Base-by-base conservation (phyloP, 208 protist species). In the Trypanosoma boissoni region DNA sequence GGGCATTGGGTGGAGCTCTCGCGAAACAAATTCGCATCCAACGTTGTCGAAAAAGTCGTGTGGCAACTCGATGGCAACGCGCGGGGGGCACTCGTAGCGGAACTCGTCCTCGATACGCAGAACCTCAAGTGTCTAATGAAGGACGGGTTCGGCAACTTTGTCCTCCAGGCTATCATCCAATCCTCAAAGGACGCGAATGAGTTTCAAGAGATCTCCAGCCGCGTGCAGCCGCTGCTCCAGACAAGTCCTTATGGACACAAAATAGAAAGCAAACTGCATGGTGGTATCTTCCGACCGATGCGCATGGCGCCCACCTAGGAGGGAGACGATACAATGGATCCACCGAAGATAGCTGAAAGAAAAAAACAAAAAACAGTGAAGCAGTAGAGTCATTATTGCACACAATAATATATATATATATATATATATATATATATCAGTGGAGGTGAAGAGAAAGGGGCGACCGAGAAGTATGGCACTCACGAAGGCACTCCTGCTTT, bases 41-140 rank as follows among this genome's bases (percentile, higher is more conserved):
- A 96, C 64, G 90, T 94, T 55, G 80, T 96, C 64, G 86, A 96
- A 56, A 88, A 87, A 43, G 73, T 91, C 26, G 68, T 96, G 16
- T 58, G 75, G 27, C 62, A 64, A 50, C 59, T 90, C 41, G 55
- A 64, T 24, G 72, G 58, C 2, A 34, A 26, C 16, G 48, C 61
- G 10, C 83, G 81, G 49, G 45, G 67, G 42, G 49, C 42, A 16
- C 54, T 94, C 27, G 61, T 96, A 12, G 54, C 60, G 1, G 86
- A 94, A 58, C 67, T 93, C 29, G 71, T 93, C 49, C 63, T 82
- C n/a, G 60, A 89, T 20, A 31, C 57, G 1, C 7, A 21, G 16
- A 76, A 88, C 62, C 69, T 90, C 29, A 75, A 80, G 21, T 74
- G 63, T 27, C 59, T 95, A 16, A 77, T 90, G 68, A 69, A 84